Conservation (phyloP, 2,329 filamentous ascomycete genomes). For the Ceratocystis harringtonii region DNA sequence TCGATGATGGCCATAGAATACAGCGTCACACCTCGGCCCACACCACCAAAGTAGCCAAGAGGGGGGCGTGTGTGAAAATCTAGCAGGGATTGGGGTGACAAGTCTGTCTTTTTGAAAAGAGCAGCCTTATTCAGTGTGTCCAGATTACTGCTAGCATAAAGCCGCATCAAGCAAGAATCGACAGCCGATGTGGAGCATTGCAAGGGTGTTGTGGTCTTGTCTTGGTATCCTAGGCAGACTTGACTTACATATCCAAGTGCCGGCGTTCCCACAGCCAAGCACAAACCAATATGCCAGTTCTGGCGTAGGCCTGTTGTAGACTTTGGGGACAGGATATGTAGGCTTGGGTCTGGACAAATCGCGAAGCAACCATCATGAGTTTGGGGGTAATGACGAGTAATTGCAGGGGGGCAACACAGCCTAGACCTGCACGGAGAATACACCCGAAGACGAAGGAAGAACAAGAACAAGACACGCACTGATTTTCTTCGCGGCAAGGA, state of each 20-base stretch:
- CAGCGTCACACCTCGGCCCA: background rate
- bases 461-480: background rate
- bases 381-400: background rate
- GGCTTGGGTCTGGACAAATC: background rate
- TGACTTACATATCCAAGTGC: background rate
- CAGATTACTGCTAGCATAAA: background rate
- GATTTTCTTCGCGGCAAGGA: background rate
- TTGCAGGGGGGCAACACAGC: background rate
- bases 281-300: background rate
- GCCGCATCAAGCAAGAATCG: slow-evolving; percentile 3
- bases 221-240: background rate
- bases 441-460: background rate
- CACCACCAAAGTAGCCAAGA: background rate
- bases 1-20: background rate
- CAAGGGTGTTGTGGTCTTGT: background rate
- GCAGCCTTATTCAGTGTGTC: background rate
- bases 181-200: background rate
- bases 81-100: background rate
- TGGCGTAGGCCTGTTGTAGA: no score
- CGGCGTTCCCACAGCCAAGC: background rate
- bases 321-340: background rate
- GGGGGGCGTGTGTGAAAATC: background rate
- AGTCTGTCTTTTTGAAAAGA: background rate
- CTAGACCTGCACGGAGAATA: background rate
- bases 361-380: background rate